These are phyloP conservation scores for Hericium erinaceus DNA, from an alignment of 768 basidiomycete species.

Conservation along the genomic window DNA sequence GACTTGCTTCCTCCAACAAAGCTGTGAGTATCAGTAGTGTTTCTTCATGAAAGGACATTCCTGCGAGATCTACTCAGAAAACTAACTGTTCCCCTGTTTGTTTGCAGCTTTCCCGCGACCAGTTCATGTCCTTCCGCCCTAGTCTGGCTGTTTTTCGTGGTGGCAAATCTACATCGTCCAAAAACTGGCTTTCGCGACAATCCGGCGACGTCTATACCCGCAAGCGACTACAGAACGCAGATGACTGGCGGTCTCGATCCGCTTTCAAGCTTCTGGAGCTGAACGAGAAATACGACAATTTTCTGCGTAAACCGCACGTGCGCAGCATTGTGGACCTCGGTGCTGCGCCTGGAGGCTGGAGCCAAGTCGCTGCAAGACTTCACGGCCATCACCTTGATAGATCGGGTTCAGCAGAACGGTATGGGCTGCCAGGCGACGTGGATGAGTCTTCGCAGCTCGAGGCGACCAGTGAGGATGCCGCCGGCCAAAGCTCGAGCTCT, in stretches of 20 bases:
- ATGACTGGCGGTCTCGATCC: constrained; percentile 70
- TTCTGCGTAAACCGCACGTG: constrained; percentile 45
- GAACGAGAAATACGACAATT: constrained; percentile 41
- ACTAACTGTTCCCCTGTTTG: not conserved
- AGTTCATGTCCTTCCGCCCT: not conserved
- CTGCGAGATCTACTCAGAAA: no score
- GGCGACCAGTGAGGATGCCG: not conserved
- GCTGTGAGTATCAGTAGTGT: no score
- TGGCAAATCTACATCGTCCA: constrained; percentile 28
- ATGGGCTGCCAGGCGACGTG: constrained; percentile 4
- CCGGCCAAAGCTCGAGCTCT: not conserved
- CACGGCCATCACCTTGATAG: constrained; percentile 38
- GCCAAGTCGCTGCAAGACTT: constrained; percentile 65
- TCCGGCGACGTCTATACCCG: constrained; percentile 64
- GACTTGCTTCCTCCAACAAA: no score
- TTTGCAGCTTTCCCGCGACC: not conserved
- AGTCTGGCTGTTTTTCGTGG: not conserved
- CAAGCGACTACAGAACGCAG: constrained; percentile 33
- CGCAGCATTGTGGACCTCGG: constrained; percentile 77
- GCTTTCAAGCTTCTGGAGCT: constrained; percentile 90
- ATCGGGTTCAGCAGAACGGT: not conserved
- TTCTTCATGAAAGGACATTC: no score
- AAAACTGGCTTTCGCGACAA: constrained; percentile 63
- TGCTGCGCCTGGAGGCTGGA: constrained; percentile 92
- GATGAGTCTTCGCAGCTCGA: not conserved